Base-by-base conservation (phyloP, 2,329 filamentous ascomycete species). In the Hymenoscyphus occultus region DNA sequence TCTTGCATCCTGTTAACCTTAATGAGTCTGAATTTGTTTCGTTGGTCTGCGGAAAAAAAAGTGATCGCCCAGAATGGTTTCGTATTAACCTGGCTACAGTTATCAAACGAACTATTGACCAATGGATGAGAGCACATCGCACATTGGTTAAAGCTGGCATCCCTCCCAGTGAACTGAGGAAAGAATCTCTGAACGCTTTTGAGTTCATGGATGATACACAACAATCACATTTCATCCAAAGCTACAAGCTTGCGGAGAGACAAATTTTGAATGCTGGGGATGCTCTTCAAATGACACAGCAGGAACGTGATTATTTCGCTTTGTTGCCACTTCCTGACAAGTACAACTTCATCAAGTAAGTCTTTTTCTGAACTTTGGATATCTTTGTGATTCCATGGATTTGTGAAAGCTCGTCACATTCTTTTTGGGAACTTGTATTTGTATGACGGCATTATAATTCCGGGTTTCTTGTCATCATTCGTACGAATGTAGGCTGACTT, bases 171-270 rank as follows among this genome's bases (percentile, higher is more conserved):
- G 63, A 65, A 16, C 35, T 68, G 32, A 61, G 56, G 22, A 31
- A 56, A 9, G 22, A 31, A 14, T 58, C 60, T 39, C 56, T 67
- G 19, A 59, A 65, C 40, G 51, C 40, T 31, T 67, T 67, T 59
- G 63, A 64, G 32, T 65, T 56, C 39, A 65, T 65, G 64, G 39
- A 35, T n/a, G 31, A 61, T n/a, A 12, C 62, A 31, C 56, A 68
- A 13, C 65, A 65, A 61, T 32, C 35, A 12, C 32, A n/a, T 31
- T 69, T 69, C 19, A 35, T 65, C 16, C 63, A 65, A 32, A 64
- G 39, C 39, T 67, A 65, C 40, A 57, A 61, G 39, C 54, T 28
- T 10, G 31, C 61, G n/a, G 57, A 60, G 28, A 42, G 16, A 13
- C 58, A 61, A 12, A 28, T 57, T 6, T 35, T 57, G 12, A 62